Conservation (phyloP, 352 stramenopile species). For the Saprolegnia diclina region DNA sequence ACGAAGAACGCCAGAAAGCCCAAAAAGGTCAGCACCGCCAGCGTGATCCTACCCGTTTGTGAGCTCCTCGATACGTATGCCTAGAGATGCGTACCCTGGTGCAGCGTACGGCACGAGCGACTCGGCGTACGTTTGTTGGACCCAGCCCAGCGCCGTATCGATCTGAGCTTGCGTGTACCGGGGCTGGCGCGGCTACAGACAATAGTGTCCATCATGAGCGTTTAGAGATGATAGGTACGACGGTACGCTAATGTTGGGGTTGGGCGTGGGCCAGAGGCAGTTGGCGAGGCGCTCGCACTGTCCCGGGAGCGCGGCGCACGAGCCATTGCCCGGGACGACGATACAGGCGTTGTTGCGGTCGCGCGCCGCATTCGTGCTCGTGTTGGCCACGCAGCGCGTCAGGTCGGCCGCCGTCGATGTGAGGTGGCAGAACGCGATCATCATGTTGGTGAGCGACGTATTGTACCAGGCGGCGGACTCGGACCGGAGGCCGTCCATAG, state of each 20-base stretch:
- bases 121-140: conserved; percentile 57
- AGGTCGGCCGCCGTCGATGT: conserved; percentile 42
- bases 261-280: conserved; percentile 73
- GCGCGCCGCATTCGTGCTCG: conserved; percentile 43
- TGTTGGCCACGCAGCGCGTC: conserved; percentile 48
- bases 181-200: conserved; percentile 38
- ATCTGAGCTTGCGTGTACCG: conserved; percentile 56
- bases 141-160: conserved; percentile 52
- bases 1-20: conserved; percentile 55
- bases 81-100: conserved; percentile 33
- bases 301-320: conserved; percentile 46
- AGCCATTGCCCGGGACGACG: conserved; percentile 39
- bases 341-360: conserved; percentile 50
- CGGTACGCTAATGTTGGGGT: not conserved
- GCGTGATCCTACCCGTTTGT: conserved; percentile 37
- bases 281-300: conserved; percentile 69
- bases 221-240: not conserved
- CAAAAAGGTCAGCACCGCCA: conserved; percentile 57
- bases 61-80: not conserved
- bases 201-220: conserved; percentile 31
- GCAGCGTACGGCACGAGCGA: conserved; percentile 62
- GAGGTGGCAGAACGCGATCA: conserved; percentile 66
- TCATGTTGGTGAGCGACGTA: conserved; percentile 50
- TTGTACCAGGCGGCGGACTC: conserved; percentile 66
- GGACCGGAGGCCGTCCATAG: conserved; percentile 65